phyloP scores from a whole-genome alignment of 495 filamentous ascomycete species.

The Talaromyces liani region DNA sequence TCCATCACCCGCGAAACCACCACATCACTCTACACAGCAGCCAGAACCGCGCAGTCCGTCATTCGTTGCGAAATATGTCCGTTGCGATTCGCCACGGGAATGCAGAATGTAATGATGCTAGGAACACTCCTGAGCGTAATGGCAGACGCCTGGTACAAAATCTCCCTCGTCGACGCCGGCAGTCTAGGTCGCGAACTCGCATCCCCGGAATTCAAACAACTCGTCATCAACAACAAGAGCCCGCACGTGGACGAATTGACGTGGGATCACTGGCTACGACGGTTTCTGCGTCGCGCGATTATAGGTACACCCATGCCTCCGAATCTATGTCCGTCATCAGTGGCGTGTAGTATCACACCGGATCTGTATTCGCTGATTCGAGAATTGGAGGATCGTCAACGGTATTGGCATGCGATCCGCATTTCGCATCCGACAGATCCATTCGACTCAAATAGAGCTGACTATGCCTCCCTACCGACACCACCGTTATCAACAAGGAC shows the following conservation, averaged over 20 bases:
- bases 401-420: constrained; percentile 27
- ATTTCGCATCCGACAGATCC: constrained; percentile 12
- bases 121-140: constrained; percentile 56
- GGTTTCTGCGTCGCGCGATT: constrained; percentile 30
- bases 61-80: constrained; percentile 54
- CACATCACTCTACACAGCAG: constrained; percentile 48
- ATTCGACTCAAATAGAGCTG: background rate
- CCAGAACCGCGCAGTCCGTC: constrained; percentile 46
- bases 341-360: constrained; percentile 19
- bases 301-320: constrained; percentile 24
- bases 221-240: constrained; percentile 19
- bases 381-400: constrained; percentile 36
- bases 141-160: constrained; percentile 47
- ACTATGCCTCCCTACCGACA: background rate
- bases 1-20: constrained; percentile 42
- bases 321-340: constrained; percentile 9
- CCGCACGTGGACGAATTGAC: constrained; percentile 21
- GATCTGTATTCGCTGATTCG: constrained; percentile 29
- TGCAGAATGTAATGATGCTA: constrained; percentile 62
- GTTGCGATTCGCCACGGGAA: constrained; percentile 33
- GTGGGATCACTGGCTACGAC: constrained; percentile 26
- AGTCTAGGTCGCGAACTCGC: constrained; percentile 31
- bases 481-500: background rate
- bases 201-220: constrained; percentile 22
- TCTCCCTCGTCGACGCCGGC: constrained; percentile 26